Conservation (phyloP, 768 basidiomycete species). For the Tulasnella calospora region DNA sequence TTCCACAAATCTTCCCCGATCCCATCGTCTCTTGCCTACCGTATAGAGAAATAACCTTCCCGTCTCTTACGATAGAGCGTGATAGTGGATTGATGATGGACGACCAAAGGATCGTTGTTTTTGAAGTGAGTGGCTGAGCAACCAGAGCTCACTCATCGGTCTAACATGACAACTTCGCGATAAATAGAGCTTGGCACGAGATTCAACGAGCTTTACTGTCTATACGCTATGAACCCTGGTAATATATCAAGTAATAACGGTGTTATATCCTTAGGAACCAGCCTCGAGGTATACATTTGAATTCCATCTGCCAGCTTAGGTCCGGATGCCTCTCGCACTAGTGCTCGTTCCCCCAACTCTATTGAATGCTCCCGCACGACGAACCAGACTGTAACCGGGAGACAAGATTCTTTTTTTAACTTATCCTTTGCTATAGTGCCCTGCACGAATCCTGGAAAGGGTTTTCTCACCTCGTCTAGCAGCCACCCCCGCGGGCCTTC, state of each 20-base stretch:
- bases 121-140: background rate
- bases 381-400: background rate
- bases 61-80: background rate
- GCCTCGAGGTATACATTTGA: background rate
- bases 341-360: background rate
- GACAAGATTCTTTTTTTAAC: background rate
- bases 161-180: background rate
- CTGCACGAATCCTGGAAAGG: background rate
- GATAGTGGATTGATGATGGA: constrained; percentile 14
- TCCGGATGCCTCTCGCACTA: background rate
- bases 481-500: background rate
- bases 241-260: background rate
- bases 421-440: background rate
- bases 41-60: constrained; percentile 1
- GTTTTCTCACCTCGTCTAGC: background rate
- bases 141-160: background rate
- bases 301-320: background rate
- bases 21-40: constrained; percentile 3
- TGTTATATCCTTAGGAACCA: background rate
- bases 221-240: background rate
- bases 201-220: background rate
- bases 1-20: constrained; percentile 13
- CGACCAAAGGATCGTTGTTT: constrained; percentile 8
- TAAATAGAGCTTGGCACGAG: background rate
- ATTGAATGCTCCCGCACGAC: background rate